A percentile compares a stretch with the other conserved stretches of the same genome.
These are phyloP conservation scores for Solanum habrochaites DNA, from an alignment of 257 asterid genomes.

Conservation along the genomic window DNA sequence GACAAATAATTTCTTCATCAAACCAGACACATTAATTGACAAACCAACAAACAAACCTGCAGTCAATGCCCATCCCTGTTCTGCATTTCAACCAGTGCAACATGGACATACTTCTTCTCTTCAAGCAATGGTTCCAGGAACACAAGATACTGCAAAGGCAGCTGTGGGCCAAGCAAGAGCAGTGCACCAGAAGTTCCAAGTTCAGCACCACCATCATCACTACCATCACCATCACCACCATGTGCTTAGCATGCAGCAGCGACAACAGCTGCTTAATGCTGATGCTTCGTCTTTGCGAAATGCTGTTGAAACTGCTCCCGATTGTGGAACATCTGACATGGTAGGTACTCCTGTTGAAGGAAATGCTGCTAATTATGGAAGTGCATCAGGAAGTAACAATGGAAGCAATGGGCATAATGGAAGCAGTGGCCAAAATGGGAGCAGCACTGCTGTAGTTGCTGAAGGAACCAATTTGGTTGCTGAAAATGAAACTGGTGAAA, in stretches of 20 bases:
- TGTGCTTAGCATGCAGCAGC: conserved; percentile 21
- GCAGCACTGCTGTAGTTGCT: conserved; percentile 21
- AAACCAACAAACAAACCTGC: conserved; percentile 8
- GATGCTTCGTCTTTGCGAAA: conserved; percentile 12
- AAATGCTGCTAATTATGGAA: conserved; percentile 29
- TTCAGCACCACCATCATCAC: conserved; percentile 42
- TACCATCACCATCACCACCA: conserved; percentile 43
- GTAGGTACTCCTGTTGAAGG: conserved; percentile 16
- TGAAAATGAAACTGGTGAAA: conserved; percentile 17
- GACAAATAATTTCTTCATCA: conserved; percentile 23
- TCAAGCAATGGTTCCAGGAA: conserved; percentile 13
- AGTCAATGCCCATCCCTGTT: conserved; percentile 6
- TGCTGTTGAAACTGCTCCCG: conserved; percentile 8
- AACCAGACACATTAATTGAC: conserved; percentile 14
- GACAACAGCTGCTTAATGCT: conserved; percentile 9
- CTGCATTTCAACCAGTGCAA: conserved; percentile 23
- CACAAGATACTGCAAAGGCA: conserved; percentile 11
- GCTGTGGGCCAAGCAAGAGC: conserved; percentile 8
- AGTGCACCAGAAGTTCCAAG: conserved; percentile 23
- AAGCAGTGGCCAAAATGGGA: conserved; percentile 27
- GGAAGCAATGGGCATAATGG: conserved; percentile 32
- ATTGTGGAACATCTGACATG: conserved; percentile 8
- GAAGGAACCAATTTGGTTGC: conserved; percentile 22
- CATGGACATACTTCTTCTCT: conserved; percentile 11
- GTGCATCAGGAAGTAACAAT: conserved; percentile 41